These are phyloP conservation scores for Bipolaris zeicola DNA, from an alignment of 2,329 filamentous ascomycete species.

Conservation along the genomic window DNA sequence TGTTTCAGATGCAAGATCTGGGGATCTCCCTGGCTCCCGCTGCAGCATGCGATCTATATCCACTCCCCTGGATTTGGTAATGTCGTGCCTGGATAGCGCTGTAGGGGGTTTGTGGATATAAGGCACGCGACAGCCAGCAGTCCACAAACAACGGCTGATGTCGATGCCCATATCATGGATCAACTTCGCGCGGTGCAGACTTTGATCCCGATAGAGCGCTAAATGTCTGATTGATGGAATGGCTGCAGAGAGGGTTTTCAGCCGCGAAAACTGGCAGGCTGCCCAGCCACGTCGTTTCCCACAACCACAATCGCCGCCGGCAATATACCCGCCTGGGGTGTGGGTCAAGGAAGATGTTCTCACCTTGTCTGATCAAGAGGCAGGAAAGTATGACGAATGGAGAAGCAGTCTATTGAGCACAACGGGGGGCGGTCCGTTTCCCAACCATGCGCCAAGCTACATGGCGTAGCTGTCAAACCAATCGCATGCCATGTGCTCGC, in stretches of 20 bases:
- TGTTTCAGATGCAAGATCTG: slow-evolving; percentile 26
- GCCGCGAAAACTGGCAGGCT: not conserved
- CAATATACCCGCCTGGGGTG: slow-evolving; percentile 4
- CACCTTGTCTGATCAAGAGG: not conserved
- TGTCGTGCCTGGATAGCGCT: not conserved
- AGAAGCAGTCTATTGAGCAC: slow-evolving; percentile 7
- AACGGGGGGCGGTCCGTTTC: slow-evolving; percentile 17
- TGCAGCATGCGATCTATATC: slow-evolving; percentile 18
- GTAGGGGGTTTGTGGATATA: not conserved
- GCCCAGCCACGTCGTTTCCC: not conserved
- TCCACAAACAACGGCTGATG: not conserved
- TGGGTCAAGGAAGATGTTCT: slow-evolving; percentile 7
- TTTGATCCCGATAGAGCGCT: not conserved
- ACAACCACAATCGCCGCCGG: not conserved
- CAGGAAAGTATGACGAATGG: slow-evolving; percentile 14
- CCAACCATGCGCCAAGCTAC: slow-evolving; percentile 7
- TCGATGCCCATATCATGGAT: not conserved
- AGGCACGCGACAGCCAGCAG: slow-evolving; percentile 9
- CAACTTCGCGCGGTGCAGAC: not conserved
- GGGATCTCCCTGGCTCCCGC: slow-evolving; percentile 23
- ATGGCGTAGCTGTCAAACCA: slow-evolving; percentile 12
- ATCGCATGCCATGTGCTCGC: slow-evolving; percentile 20
- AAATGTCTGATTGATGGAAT: not conserved
- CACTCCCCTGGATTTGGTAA: slow-evolving; percentile 8
- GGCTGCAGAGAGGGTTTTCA: not conserved